Evolutionary conservation across 345 rosid species (phyloP), one percentile per base, ranked within the genome.

Genomic region (Citrus trifoliata): DNA sequence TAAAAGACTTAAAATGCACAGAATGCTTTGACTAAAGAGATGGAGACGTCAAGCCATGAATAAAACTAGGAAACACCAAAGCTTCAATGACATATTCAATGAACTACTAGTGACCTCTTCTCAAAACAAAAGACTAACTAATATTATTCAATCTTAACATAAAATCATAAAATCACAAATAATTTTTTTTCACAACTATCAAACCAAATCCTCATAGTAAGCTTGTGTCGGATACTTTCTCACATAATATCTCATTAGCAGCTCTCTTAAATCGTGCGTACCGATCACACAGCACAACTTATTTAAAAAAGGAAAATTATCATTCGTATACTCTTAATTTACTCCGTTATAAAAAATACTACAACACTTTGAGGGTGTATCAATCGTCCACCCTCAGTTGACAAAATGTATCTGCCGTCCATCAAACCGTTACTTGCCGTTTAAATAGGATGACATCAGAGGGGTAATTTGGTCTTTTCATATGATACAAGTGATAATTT

Each of bases 31-130:
- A 19, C 64, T 58, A 38, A 76, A 77, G 74, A 75, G 65, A 18
- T 76, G 64, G 18, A 51, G 72, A 77, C 71, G 21, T 60, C 76
- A 37, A 19, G 67, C 25, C 24, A 70, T 53, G 72, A 67, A 71
- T 76, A 76, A 22, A 37, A 56, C 61, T 46, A 66, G 24, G 18
- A 66, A 19, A 18, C 10, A 77, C 19, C 27, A 9, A 42, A 30
- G 27, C 42, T 55, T 59, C 38, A 24, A 48, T 56, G n/a, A 59
- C 32, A 73, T 32, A 24, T 70, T 75, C 12, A 62, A 33, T 30
- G 28, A 8, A 46, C 67, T 22, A 25, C 22, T 7, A 7, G 18
- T 48, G 48, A 66, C 35, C 67, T 30, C 32, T 71, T 81, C 32
- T 72, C 63, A 28, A 32, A 61, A 76, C n/a, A 46, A 6, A 59